A percentile compares a stretch with the other conserved stretches of the same genome.
Conservation (phyloP, 2,329 filamentous ascomycete species). For the Metarhizium guizhouense region DNA sequence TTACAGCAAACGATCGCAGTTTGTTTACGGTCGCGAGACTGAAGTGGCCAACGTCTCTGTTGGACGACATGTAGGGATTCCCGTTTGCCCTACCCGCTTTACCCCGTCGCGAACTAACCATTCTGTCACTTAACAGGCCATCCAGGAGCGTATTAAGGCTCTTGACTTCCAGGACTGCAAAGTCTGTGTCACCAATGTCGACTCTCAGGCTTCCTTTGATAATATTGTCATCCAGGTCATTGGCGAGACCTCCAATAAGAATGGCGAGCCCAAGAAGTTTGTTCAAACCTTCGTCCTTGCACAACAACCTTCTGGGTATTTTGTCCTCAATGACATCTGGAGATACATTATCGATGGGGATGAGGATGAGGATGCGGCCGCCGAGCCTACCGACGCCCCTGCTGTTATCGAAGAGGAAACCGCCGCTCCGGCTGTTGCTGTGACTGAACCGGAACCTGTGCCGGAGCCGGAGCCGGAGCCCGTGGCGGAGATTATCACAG, state of each 20-base stretch:
- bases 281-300: conserved; percentile 96
- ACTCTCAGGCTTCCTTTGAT: conserved; percentile 84
- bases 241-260: conserved; percentile 94
- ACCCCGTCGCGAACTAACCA: conserved; percentile 7
- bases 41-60: conserved; percentile 80
- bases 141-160: conserved; percentile 87
- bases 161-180: conserved; percentile 97
- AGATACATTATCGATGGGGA: conserved; percentile 80
- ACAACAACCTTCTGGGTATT: conserved; percentile 93
- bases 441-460: not conserved
- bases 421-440: conserved; percentile 18
- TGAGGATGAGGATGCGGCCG: conserved; percentile 61
- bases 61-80: conserved; percentile 61
- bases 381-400: conserved; percentile 23
- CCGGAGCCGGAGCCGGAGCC: conserved; percentile 23
- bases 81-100: not conserved
- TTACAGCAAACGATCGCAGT: conserved; percentile 93
- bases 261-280: conserved; percentile 86
- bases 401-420: conserved; percentile 15
- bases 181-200: conserved; percentile 95
- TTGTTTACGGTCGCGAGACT: conserved; percentile 85
- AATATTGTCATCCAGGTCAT: conserved; percentile 98
- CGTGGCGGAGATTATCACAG: conserved; percentile 43
- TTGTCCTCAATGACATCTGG: conserved; percentile 97
- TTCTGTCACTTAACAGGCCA: conserved; percentile 49